Conservation (phyloP, 495 filamentous ascomycete species). For the Podospora bellae-mahoneyi region DNA sequence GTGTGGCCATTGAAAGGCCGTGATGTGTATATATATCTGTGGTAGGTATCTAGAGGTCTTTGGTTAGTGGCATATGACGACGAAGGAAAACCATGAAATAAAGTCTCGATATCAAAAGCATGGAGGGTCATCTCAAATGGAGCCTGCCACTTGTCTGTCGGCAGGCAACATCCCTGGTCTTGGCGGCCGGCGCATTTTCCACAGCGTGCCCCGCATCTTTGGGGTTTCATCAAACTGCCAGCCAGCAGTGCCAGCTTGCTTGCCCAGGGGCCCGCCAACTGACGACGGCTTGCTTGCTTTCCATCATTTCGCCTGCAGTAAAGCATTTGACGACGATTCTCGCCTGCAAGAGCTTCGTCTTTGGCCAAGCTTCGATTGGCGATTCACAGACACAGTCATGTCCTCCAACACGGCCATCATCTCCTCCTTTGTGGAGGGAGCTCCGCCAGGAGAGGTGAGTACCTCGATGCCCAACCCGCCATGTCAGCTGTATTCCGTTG, state of each 20-base stretch:
- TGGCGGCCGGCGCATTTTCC: slow-evolving; percentile 15
- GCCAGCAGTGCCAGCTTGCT: slow-evolving; percentile 6
- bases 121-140: not conserved
- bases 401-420: slow-evolving; percentile 56
- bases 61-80: not conserved
- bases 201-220: slow-evolving; percentile 15
- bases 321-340: not conserved
- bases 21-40: not conserved
- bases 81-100: not conserved
- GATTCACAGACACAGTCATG: slow-evolving; percentile 25
- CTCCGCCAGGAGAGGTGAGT: slow-evolving; percentile 93
- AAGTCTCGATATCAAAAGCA: not conserved
- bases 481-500: not conserved
- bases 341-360: not conserved
- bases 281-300: not conserved
- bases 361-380: not conserved
- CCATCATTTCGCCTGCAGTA: not conserved
- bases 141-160: slow-evolving; percentile 5
- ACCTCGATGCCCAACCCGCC: not conserved
- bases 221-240: slow-evolving; percentile 4
- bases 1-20: not conserved
- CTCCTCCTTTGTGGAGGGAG: slow-evolving; percentile 88
- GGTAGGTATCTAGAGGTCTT: slow-evolving; percentile 1
- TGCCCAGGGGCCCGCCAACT: slow-evolving; percentile 1
- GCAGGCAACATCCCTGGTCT: slow-evolving; percentile 13